Evolutionary conservation across 2,329 filamentous ascomycete genomes (phyloP).

Genomic region (Sporothrix brunneoviolacea): DNA sequence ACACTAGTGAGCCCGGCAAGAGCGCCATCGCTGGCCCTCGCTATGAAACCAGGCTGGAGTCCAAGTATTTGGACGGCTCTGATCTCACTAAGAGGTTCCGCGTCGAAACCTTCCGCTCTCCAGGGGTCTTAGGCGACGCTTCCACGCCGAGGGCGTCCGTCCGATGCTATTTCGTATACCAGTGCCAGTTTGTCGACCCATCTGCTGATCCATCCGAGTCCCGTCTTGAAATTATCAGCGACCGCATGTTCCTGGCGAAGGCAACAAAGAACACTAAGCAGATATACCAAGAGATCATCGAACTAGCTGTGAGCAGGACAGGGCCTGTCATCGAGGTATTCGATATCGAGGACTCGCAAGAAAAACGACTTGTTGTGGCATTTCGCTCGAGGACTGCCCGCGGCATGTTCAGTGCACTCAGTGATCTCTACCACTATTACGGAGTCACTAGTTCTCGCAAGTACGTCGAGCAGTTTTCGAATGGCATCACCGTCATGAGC

Average conservation of each 20-base stretch:
- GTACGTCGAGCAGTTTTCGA: slow-evolving; percentile 98
- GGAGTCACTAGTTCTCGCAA: slow-evolving; percentile 93
- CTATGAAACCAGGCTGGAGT: slow-evolving; percentile 89
- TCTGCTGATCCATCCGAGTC: slow-evolving; percentile 73
- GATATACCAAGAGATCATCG: slow-evolving; percentile 91
- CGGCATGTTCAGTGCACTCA: slow-evolving; percentile 90
- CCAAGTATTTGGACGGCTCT: slow-evolving; percentile 86
- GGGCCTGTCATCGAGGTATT: slow-evolving; percentile 98
- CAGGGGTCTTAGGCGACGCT: slow-evolving; percentile 63
- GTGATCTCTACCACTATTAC: slow-evolving; percentile 97
- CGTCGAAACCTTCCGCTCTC: slow-evolving; percentile 94
- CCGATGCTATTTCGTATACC: slow-evolving; percentile 98
- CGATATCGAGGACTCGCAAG: slow-evolving; percentile 81
- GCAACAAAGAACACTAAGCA: slow-evolving; percentile 92
- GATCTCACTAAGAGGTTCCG: slow-evolving; percentile 71
- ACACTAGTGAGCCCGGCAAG: slow-evolving; percentile 86
- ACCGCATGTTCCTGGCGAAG: slow-evolving; percentile 91
- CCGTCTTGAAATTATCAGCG: slow-evolving; percentile 82
- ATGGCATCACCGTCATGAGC: slow-evolving; percentile 95
- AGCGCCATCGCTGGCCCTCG: slow-evolving; percentile 71
- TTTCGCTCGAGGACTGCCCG: slow-evolving; percentile 90
- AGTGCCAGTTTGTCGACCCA: slow-evolving; percentile 79
- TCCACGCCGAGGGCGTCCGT: slow-evolving; percentile 68
- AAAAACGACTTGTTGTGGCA: slow-evolving; percentile 90
- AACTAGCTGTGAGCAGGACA: slow-evolving; percentile 72